Evolutionary conservation across 2,329 filamentous ascomycete species (phyloP).

Genomic region (Drechslerella coelobrocha): DNA sequence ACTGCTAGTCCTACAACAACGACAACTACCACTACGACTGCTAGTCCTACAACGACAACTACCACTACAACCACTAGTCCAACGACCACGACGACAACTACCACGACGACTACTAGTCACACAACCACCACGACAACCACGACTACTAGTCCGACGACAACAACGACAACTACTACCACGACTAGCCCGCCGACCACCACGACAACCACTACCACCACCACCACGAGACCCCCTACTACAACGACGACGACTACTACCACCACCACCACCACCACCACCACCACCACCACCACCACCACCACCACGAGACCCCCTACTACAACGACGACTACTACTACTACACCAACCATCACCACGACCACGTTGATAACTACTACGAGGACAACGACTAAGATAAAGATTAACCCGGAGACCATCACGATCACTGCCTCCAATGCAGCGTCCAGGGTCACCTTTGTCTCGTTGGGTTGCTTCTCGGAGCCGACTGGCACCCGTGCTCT

Average conservation of each 20-base stretch:
- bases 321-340: slow-evolving; percentile 16
- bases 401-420: too few relatives aligned
- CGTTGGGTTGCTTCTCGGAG: slow-evolving; percentile 39
- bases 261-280: slow-evolving; percentile 9
- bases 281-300: slow-evolving; percentile 24
- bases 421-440: too few relatives aligned
- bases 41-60: slow-evolving; percentile 13
- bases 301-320: slow-evolving; percentile 7
- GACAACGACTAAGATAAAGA: too few relatives aligned
- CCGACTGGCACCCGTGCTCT: slow-evolving; percentile 24
- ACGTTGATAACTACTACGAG: too few relatives aligned
- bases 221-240: neutral
- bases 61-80: slow-evolving; percentile 11
- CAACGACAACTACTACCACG: slow-evolving; percentile 25
- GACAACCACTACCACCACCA: slow-evolving; percentile 10
- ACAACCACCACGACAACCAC: slow-evolving; percentile 8
- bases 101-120: slow-evolving; percentile 7
- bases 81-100: slow-evolving; percentile 6
- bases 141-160: slow-evolving; percentile 3
- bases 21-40: slow-evolving; percentile 3
- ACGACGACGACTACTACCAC: slow-evolving; percentile 12
- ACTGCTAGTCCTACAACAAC: slow-evolving; percentile 10
- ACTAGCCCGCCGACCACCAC: neutral
- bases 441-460: too few relatives aligned
- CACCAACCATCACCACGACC: slow-evolving; percentile 31